phyloP scores from a whole-genome alignment of 2,329 filamentous ascomycete genomes.

The Ophiocordyceps camponoti-saundersi region DNA sequence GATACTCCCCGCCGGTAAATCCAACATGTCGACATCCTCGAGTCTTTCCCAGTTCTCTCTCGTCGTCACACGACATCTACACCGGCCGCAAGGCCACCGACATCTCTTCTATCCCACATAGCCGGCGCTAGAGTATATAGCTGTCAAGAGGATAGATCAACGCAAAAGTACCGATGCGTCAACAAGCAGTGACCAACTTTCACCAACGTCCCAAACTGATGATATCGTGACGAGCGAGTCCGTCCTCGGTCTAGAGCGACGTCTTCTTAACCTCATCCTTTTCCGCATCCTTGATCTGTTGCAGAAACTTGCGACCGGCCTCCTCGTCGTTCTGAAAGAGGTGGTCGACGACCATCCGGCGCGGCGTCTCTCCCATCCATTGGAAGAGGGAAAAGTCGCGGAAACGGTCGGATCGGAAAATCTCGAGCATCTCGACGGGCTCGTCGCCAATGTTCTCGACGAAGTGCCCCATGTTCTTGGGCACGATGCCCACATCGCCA shows the following conservation, averaged over 20 bases:
- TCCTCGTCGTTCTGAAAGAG: conserved; percentile 45
- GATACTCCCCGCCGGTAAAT: no score
- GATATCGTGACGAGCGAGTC: no score
- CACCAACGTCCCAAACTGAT: neutral
- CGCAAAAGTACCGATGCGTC: neutral
- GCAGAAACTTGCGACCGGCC: conserved; percentile 44
- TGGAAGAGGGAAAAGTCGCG: conserved; percentile 58
- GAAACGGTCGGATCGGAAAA: conserved; percentile 56
- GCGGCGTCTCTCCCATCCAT: conserved; percentile 58
- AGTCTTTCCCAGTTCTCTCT: no score
- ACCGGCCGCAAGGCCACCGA: no score
- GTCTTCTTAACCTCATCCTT: conserved; percentile 29
- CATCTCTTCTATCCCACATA: no score
- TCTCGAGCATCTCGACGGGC: conserved; percentile 58
- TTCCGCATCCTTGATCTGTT: conserved; percentile 41
- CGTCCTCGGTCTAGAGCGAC: neutral
- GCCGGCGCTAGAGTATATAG: no score
- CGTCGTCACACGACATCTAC: no score
- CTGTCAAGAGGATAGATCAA: no score
- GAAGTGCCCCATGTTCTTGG: conserved; percentile 63
- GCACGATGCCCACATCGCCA: conserved; percentile 64
- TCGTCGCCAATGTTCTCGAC: conserved; percentile 71
- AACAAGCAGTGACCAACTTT: neutral
- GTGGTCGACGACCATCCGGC: conserved; percentile 47
- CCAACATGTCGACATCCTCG: no score